Evolutionary conservation across 306 rosid species (phyloP).

Genomic region (Acacia acuminata): DNA sequence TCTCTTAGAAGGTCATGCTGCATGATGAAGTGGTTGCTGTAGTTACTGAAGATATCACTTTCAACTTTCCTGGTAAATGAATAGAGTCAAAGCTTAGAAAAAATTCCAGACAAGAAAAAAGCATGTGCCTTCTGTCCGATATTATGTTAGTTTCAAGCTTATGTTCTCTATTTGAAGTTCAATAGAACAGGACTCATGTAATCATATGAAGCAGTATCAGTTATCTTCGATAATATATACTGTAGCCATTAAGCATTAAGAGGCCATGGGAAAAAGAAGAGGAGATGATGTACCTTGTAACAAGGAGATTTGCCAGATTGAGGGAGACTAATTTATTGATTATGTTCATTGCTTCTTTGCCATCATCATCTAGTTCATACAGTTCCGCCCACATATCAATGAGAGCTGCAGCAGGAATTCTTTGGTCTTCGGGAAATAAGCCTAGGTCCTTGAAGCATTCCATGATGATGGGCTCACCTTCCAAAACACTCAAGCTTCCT

Average conservation of each 20-base stretch:
- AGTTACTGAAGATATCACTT: conserved; percentile 39
- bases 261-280: neutral
- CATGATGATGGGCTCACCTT: conserved; percentile 35
- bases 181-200: neutral
- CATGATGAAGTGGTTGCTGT: conserved; percentile 49
- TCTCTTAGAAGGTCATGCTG: conserved; percentile 67
- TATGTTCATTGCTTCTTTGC: conserved; percentile 37
- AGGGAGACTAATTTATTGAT: conserved; percentile 35
- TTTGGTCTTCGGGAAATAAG: conserved; percentile 65
- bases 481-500: conserved; percentile 49
- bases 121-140: neutral
- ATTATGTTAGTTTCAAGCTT: neutral
- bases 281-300: conserved; percentile 50
- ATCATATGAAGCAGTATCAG: neutral
- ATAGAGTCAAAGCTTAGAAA: conserved; percentile 4
- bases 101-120: neutral
- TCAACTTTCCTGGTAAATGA: conserved; percentile 50
- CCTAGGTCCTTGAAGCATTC: conserved; percentile 79
- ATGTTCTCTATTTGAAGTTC: neutral
- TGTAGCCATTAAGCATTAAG: neutral
- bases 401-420: conserved; percentile 49
- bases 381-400: conserved; percentile 60
- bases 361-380: conserved; percentile 43
- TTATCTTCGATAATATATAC: neutral
- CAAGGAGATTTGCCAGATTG: conserved; percentile 46